A percentile compares a stretch with the other conserved stretches of the same genome.
phyloP scores from a whole-genome alignment of 805 yeast genomes.

The Kuraishia floccosa region DNA sequence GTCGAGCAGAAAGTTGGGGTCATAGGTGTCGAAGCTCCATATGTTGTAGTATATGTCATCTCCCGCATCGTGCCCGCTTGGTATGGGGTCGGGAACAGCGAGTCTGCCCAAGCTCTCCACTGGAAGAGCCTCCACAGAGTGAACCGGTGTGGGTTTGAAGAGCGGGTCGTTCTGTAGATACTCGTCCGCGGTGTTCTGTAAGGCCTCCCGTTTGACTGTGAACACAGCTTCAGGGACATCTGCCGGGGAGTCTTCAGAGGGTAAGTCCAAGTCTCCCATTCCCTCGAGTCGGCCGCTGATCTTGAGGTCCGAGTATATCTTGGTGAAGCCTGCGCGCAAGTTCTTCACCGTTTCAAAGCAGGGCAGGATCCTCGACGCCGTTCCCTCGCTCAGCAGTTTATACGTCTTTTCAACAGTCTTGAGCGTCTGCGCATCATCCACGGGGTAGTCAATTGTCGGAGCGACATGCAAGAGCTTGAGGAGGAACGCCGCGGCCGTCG shows the following conservation, averaged over 20 bases:
- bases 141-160: background rate
- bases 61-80: background rate
- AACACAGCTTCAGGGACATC: too few species aligned
- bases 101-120: too few species aligned
- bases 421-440: background rate
- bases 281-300: too few species aligned
- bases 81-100: background rate
- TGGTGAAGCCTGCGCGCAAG: background rate
- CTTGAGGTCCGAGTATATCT: background rate
- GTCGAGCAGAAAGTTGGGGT: conserved; percentile 3
- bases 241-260: too few species aligned
- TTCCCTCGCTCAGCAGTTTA: background rate
- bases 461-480: conserved; percentile 1
- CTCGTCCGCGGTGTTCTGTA: too few species aligned
- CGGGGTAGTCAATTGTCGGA: background rate
- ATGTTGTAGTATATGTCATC: conserved; percentile 1
- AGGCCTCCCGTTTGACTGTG: too few species aligned
- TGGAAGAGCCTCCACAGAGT: background rate
- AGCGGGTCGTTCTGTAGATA: background rate
- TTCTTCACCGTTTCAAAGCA: background rate
- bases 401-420: background rate
- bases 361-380: background rate
- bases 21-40: conserved; percentile 2
- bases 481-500: conserved; percentile 1
- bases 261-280: background rate